phyloP scores from a whole-genome alignment of 2,329 filamentous ascomycete species.

The Aotearoamyces nothofagi region DNA sequence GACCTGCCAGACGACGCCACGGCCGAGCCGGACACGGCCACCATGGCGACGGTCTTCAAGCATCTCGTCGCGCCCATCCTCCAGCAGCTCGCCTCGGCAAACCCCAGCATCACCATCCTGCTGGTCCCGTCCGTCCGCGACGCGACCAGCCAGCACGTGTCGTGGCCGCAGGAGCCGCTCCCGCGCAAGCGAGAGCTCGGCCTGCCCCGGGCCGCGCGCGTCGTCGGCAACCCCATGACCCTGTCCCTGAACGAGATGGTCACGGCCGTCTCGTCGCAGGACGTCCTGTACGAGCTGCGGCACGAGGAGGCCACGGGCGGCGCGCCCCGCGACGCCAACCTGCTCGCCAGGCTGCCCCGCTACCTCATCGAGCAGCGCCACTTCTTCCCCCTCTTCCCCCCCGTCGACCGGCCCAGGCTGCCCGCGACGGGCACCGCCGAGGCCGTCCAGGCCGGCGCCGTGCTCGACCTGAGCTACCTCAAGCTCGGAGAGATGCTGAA shows the following conservation, averaged over 20 bases:
- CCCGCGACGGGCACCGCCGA: constrained; percentile 47
- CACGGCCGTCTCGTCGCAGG: constrained; percentile 69
- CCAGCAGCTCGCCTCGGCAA: constrained; percentile 49
- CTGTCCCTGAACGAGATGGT: constrained; percentile 78
- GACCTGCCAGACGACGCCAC: constrained; percentile 53
- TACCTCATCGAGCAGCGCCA: constrained; percentile 82
- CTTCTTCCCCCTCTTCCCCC: constrained; percentile 81
- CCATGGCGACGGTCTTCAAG: constrained; percentile 70
- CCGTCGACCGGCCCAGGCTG: constrained; percentile 51
- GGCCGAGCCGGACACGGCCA: constrained; percentile 62
- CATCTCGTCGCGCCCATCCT: constrained; percentile 63
- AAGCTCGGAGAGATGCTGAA: constrained; percentile 86
- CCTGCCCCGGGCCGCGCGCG: constrained; percentile 58
- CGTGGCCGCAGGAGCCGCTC: constrained; percentile 71
- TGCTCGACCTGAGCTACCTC: constrained; percentile 70
- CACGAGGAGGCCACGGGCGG: constrained; percentile 52
- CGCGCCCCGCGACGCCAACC: constrained; percentile 27
- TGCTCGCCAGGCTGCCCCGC: constrained; percentile 48
- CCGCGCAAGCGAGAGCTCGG: constrained; percentile 51
- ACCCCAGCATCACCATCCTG: constrained; percentile 70
- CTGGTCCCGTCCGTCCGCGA: constrained; percentile 75
- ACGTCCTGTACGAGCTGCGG: constrained; percentile 71
- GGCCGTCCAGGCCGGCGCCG: constrained; percentile 53
- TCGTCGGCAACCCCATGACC: constrained; percentile 84
- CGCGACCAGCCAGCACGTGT: constrained; percentile 65